phyloP scores from a whole-genome alignment of 139 green algal species.

The Chlamydomonas eustigma region DNA sequence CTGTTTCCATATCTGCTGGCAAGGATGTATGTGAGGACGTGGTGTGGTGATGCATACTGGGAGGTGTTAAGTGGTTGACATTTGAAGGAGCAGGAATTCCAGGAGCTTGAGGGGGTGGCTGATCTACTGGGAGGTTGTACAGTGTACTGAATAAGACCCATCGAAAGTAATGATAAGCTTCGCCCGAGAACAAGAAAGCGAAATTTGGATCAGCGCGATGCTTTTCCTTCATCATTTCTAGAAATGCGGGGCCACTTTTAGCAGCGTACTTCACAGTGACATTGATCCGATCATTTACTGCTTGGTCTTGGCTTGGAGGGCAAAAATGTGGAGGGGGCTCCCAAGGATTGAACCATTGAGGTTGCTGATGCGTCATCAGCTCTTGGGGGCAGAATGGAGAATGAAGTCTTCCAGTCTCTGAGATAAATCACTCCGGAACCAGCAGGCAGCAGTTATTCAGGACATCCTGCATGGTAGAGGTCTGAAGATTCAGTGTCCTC shows the following conservation, averaged over 20 bases:
- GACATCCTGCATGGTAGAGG: too few relatives aligned
- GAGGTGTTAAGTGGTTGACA: too few relatives aligned
- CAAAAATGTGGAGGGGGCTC: neutral
- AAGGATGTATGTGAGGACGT: neutral
- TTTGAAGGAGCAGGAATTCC: too few relatives aligned
- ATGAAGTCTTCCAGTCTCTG: too few relatives aligned
- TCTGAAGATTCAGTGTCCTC: too few relatives aligned
- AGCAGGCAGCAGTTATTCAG: too few relatives aligned
- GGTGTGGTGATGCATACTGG: neutral
- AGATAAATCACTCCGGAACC: too few relatives aligned
- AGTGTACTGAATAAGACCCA: constrained; percentile 35
- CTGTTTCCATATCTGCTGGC: constrained; percentile 10
- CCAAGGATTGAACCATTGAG: constrained; percentile 2
- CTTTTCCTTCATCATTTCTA: constrained; percentile 45
- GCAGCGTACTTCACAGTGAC: neutral
- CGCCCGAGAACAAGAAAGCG: constrained; percentile 34
- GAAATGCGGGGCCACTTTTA: constrained; percentile 38
- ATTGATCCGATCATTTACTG: neutral
- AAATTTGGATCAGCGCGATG: constrained; percentile 49
- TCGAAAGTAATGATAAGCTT: constrained; percentile 34
- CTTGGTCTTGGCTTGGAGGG: neutral
- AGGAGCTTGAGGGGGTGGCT: neutral
- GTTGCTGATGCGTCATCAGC: neutral
- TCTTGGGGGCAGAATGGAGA: too few relatives aligned
- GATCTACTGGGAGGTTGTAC: neutral